phyloP scores from a whole-genome alignment of 2,329 filamentous ascomycete genomes.

The Pyrenophora seminiperda region DNA sequence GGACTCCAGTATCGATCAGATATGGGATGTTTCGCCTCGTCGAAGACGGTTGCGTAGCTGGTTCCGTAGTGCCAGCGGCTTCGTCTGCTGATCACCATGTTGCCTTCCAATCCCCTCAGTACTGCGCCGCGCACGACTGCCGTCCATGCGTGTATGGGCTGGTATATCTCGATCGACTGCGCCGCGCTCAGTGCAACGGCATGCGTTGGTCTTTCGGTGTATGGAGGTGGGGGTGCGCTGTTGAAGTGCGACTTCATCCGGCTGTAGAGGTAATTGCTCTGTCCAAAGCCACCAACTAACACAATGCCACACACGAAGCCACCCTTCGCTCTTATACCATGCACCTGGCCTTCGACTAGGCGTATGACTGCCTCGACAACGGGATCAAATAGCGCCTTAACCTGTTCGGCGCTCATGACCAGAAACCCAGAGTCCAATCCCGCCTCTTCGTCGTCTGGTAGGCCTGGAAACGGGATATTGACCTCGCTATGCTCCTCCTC shows the following conservation, averaged over 20 bases:
- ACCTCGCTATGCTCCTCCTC: constrained; percentile 78
- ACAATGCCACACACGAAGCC: constrained; percentile 68
- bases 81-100: constrained; percentile 76
- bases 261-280: constrained; percentile 74
- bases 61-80: constrained; percentile 80
- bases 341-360: constrained; percentile 52
- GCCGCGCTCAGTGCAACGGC: constrained; percentile 58
- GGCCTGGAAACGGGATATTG: constrained; percentile 76
- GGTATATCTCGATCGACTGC: constrained; percentile 75
- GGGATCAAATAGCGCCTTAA: constrained; percentile 76
- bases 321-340: constrained; percentile 46
- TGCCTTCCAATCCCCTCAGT: constrained; percentile 74
- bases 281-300: constrained; percentile 80
- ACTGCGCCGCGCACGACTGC: constrained; percentile 80
- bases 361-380: constrained; percentile 64
- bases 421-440: constrained; percentile 78
- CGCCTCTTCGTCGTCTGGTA: constrained; percentile 75
- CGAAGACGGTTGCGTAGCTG: constrained; percentile 79
- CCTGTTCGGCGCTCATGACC: constrained; percentile 70
- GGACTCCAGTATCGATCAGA: constrained; percentile 79
- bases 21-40: constrained; percentile 74
- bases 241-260: constrained; percentile 72
- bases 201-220: constrained; percentile 74
- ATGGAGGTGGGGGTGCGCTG: constrained; percentile 56
- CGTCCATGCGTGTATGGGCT: constrained; percentile 81